A percentile compares a stretch with the other conserved stretches of the same genome.
Conservation (phyloP, 495 filamentous ascomycete genomes). For the Annulohypoxylon bovei region DNA sequence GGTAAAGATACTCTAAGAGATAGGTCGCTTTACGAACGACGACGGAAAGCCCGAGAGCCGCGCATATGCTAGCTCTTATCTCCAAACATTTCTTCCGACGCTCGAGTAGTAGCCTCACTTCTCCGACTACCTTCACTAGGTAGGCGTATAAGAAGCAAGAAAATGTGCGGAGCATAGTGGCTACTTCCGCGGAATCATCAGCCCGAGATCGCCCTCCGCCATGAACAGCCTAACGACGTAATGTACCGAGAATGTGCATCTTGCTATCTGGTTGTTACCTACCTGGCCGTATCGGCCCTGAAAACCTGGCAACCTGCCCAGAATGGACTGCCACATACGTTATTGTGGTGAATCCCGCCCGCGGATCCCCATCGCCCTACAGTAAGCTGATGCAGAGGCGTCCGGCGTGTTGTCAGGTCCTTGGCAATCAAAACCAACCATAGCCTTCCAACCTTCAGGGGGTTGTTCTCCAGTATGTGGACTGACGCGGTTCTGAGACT, state of each 20-base stretch:
- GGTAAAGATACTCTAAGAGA: conserved; percentile 19
- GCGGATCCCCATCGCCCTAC: conserved; percentile 24
- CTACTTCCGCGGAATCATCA: conserved; percentile 21
- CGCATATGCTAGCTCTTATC: background rate
- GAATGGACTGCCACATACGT: conserved; percentile 25
- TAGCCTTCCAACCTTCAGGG: conserved; percentile 9
- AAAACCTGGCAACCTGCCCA: conserved; percentile 30
- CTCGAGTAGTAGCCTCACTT: background rate
- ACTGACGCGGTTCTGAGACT: conserved; percentile 26
- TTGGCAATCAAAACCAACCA: conserved; percentile 20
- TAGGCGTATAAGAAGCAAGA: background rate
- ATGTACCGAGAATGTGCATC: conserved; percentile 5
- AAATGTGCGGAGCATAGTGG: conserved; percentile 22
- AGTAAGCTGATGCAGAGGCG: conserved; percentile 34
- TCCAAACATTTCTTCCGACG: background rate
- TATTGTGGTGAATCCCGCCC: conserved; percentile 5
- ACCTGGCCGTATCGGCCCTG: conserved; percentile 5
- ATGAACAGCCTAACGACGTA: background rate
- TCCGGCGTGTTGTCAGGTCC: background rate
- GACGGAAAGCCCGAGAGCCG: background rate
- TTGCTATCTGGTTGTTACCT: conserved; percentile 10
- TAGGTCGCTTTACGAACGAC: conserved; percentile 12
- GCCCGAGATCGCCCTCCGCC: conserved; percentile 21
- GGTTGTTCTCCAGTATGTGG: conserved; percentile 1
- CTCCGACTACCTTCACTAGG: background rate